Base-by-base conservation (phyloP, 2,329 filamentous ascomycete genomes). In the Zasmidium angulare region DNA sequence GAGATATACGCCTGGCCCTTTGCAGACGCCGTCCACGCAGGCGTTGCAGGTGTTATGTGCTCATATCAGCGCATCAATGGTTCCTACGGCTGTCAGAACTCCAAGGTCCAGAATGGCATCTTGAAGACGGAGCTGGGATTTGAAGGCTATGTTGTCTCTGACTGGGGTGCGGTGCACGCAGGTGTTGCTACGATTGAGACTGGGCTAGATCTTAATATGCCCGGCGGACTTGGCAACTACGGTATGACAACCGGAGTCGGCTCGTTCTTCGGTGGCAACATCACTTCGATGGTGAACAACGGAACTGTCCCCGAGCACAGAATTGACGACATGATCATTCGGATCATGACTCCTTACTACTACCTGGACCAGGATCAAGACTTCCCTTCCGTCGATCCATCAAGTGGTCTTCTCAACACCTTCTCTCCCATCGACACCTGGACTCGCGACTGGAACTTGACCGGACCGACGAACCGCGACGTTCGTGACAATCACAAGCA, bases 41-140 rank as follows among this genome's bases (percentile, higher is more conserved):
- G 79, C 40, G 80, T 77, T 57, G 79, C 75, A 7, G 69, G 75
- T n/a, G 70, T 56, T n/a, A 56, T 50, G 46, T 90, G 88, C 75
- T 86, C 84, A 19, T 90, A 90, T 74, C 87, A 89, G 71, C 86
- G 86, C 72, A 76, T 89, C 69, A 89, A 90, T 73, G 84, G 85
- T 62, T 86, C 83, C n/a, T 89, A 86, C 74, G 82, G 81, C 4
- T 90, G 88, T 72, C 82, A 86, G 68, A 89, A 87, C 73, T 81
- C 83, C 60, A 77, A 82, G 50, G 74, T 78, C 2, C 70, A 89
- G 56, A 87, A 88, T 69, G 80, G 81, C 50, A 69, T 90, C 2
- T 77, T 90, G 17, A 90, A 90, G 74, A 75, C 80, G 12, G 86
- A 91, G 71, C 80, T 72, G 11, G 69, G 68, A 1, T 72, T 72